Evolutionary conservation across 768 basidiomycete species (phyloP), one percentile per base, ranked within the genome.

Genomic region (Austroboletus eburneus): DNA sequence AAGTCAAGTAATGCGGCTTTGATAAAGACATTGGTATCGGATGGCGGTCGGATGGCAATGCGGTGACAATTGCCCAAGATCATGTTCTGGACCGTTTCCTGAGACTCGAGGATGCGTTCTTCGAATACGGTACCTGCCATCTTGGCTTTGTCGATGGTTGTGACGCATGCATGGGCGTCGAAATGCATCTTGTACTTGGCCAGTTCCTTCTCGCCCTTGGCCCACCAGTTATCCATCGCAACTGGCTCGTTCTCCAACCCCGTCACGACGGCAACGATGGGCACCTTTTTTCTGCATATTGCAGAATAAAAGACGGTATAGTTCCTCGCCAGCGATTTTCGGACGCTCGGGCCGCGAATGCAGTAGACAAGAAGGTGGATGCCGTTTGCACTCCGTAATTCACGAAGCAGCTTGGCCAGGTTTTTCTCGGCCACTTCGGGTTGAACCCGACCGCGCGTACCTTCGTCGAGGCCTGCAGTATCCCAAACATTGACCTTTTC

Each of bases 131-230:
- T 46, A 24, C 52, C 49, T n/a, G 8, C 36, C 24, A 45, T n/a
- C 29, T 42, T 57, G 9, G 27, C n/a, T 51, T 42, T 49, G 33
- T 51, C 49, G 13, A 67, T 57, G 18, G 72, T 67, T 3, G 71
- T 73, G 42, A 75, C 62, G 47, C 74, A 75, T 16, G 70, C 74
- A n/a, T 70, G 64, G 8, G 58, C 66, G 17, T 61, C 49, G n/a
- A 73, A 72, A 34, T 49, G 45, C 58, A 75, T 76, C 23, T 60
- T 60, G 39, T 66, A 55, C 23, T 39, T 46, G 35, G 50, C 55
- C 42, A 76, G 64, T 2, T 51, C 52, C 30, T 49, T 49, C 40
- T 65, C 54, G 42, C 72, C 72, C 36, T 43, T 46, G 4, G 23
- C 30, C 73, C 72, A 74, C 73, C 73, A 75, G 36, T 52, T 50